A percentile compares a stretch with the other conserved stretches of the same genome.
Conservation (phyloP, 2,329 filamentous ascomycete genomes). For the Camillea tinctor region DNA sequence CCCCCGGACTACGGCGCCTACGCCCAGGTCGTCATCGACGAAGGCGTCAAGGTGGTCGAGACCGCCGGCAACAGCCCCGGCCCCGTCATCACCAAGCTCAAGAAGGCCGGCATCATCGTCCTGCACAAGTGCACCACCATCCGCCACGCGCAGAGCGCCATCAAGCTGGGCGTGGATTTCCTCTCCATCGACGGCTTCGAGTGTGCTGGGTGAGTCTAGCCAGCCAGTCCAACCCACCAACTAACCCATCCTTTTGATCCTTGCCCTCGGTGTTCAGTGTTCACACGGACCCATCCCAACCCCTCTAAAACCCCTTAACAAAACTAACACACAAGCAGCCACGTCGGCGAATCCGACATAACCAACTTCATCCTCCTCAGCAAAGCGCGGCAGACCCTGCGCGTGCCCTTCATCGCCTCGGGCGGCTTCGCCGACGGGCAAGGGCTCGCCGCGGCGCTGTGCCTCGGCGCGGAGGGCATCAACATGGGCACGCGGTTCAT, state of each 20-base stretch:
- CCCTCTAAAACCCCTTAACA: no score
- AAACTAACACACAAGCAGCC: no score
- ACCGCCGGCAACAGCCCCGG: slow-evolving; percentile 87
- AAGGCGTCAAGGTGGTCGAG: slow-evolving; percentile 88
- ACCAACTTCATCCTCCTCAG: slow-evolving; percentile 88
- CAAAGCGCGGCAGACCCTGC: slow-evolving; percentile 78
- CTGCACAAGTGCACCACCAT: slow-evolving; percentile 98
- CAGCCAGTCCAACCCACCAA: background rate
- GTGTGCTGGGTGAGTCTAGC: slow-evolving; percentile 66
- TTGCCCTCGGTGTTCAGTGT: no score
- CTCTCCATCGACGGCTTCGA: slow-evolving; percentile 97
- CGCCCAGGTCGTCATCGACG: slow-evolving; percentile 88
- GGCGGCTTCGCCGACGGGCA: slow-evolving; percentile 95
- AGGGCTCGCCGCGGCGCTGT: slow-evolving; percentile 85
- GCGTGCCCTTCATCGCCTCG: slow-evolving; percentile 89
- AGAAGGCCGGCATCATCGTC: slow-evolving; percentile 73
- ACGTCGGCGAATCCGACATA: slow-evolving; percentile 84
- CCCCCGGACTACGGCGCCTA: slow-evolving; percentile 92
- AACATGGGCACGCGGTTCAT: slow-evolving; percentile 99
- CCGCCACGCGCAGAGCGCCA: slow-evolving; percentile 83
- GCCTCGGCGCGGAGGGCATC: slow-evolving; percentile 86
- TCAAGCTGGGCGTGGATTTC: slow-evolving; percentile 96
- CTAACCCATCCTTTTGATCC: no score
- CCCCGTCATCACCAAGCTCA: slow-evolving; percentile 85
- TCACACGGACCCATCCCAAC: no score